Evolutionary conservation across 1,139 yeast species (phyloP), one percentile per base, ranked within the genome.

Genomic region (Arxiozyma bovina): DNA sequence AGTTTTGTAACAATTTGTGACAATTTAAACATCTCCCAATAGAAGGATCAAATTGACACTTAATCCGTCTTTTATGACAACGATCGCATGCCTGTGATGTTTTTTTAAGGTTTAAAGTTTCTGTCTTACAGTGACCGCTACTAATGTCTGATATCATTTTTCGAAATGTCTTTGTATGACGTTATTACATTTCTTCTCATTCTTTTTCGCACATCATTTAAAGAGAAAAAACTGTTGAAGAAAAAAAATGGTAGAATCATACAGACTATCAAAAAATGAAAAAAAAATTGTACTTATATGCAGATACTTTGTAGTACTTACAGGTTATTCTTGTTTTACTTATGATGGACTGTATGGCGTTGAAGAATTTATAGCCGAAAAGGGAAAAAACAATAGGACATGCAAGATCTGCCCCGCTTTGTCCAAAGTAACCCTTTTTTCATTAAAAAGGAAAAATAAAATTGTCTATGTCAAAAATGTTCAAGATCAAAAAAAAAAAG

Each of bases 21-120:
- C 89, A 84, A 61, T 80, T 81, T 30, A 81, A 71, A 65, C 90
- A 84, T 3, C 74, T 66, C 58, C 76, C 76, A 44, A 77, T 73
- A 25, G 80, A 78, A 22, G 73, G 70, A 58, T 74, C 77, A 45
- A 54, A 55, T 45, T 83, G 81, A 67, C 90, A 84, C 53, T 79
- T 72, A 44, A 83, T 74, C 62, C 84, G 82, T 68, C 83, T 82
- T 49, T 83, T 72, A 49, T 88, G 74, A 65, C 89, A 83, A 38
- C 59, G 60, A 43, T 61, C 64, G 51, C 64, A 61, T 3, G 64
- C 64, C 40, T 59, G 54, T n/a, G 62, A 58, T 18, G 56, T 55
- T 38, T 59, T 61, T 27, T 27, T 27, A 27, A 27, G 30, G 30
- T 7, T 27, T 8, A 7, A 11, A 8, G 30, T 6, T 8, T 27